These are phyloP conservation scores for Mucuna pruriens DNA, from an alignment of 306 rosid genomes.

Conservation along the genomic window DNA sequence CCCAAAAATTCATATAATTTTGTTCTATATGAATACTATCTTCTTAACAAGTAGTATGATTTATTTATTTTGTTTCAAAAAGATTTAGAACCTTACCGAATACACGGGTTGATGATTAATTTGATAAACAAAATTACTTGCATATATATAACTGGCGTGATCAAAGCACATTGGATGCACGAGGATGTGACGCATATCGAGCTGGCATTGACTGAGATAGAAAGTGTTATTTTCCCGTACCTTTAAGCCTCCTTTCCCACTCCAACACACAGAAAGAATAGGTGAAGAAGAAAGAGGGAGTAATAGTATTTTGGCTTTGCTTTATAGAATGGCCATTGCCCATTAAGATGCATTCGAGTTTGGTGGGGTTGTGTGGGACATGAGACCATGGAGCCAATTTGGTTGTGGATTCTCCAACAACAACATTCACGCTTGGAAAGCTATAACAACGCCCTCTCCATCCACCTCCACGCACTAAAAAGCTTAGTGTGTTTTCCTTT, in stretches of 20 bases:
- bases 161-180: slow-evolving; percentile 9
- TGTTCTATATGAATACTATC: not conserved
- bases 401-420: slow-evolving; percentile 96
- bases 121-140: slow-evolving; percentile 1
- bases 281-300: not conserved
- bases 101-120: not conserved
- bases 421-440: slow-evolving; percentile 79
- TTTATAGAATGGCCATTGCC: slow-evolving; percentile 14
- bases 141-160: slow-evolving; percentile 17
- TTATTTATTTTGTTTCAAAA: not conserved
- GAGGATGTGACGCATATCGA: slow-evolving; percentile 35
- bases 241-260: slow-evolving; percentile 25
- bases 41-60: not conserved
- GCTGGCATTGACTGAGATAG: slow-evolving; percentile 6
- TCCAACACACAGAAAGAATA: not conserved
- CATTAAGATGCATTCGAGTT: slow-evolving; percentile 43
- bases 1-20: not conserved
- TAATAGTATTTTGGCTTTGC: not conserved
- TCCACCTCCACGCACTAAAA: slow-evolving; percentile 56
- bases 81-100: not conserved
- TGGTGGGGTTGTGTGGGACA: slow-evolving; percentile 51
- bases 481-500: slow-evolving; percentile 29
- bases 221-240: not conserved
- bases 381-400: slow-evolving; percentile 76
- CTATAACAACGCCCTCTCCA: slow-evolving; percentile 50